Base-by-base conservation (phyloP, 768 basidiomycete species). In the Psilocybe sp. region DNA sequence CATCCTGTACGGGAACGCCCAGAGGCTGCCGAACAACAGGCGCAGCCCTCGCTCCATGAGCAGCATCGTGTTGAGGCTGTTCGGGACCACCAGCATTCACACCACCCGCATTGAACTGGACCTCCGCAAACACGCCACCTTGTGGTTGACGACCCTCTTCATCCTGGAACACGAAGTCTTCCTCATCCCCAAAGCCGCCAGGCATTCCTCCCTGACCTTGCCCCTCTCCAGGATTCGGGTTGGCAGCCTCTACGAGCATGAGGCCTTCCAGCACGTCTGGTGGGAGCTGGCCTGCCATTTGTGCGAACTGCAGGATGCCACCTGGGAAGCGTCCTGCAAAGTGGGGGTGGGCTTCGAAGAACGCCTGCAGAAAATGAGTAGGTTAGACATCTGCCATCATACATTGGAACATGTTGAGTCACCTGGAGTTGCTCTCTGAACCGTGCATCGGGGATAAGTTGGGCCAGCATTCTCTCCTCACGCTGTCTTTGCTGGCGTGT, bases 271-370 rank as follows among this genome's bases (percentile, higher is more conserved):
- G 53, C n/a, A 71, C 75, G 37, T 84, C 83, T 38, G 79, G 76
- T 4, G 80, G 74, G 52, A 79, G 67, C 54, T 82, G 76, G 16
- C 63, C 79, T 36, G 79, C 69, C 61, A 75, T 66, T 61, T 83
- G 79, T 16, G 78, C 77, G 55, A 87, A 82, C 58, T 85, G 79
- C 16, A 81, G 65, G n/a, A 85, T 65, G 1, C 86, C 87, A 0
- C 81, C 86, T 0, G 80, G 85, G 50, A 87, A 80, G 52, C 79
- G 76, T 32, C 71, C 72, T 13, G 72, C 75, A 11, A 90, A 64
- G 10, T 69, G 65, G 7, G 81, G 80, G 55, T 81, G 69, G 16
- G 74, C 85, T 47, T 80, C 77, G 51, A 80, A 84, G 50, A 86
- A 72, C 10, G 66, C 80, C 75, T 77, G 7, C 3, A 43, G 33